Base-by-base conservation (phyloP, 805 yeast species). In the Cyberlindnera meyerae region DNA sequence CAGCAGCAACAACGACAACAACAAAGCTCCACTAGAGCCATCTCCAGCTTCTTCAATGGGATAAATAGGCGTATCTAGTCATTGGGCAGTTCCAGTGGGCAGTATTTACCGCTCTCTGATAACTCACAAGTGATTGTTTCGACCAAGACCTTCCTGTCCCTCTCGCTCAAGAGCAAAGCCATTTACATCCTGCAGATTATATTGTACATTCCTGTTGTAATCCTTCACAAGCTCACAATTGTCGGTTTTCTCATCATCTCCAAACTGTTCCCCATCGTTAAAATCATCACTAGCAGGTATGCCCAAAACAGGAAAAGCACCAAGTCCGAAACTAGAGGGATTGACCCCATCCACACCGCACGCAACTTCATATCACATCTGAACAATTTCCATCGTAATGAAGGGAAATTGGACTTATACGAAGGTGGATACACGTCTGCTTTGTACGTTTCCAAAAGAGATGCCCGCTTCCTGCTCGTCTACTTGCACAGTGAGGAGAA, bases 371-470 rank as follows among this genome's bases (percentile, higher is more conserved):
- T 70, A 20, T 57, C 70, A 16, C 68, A 65, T 16, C 67, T 80
- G 34, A 79, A 77, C 49, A 79, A 75, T 44, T 60, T 42, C 48
- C 49, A 62, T 47, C 38, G 45, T 22, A 48, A 41, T 33, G 53
- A 47, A 17, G 40, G 42, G 30, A 34, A 36, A 12, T 13, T 51
- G 17, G 34, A 71, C 61, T 34, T 84, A 47, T 70, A 74, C 39
- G 78, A 76, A 48, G 88, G 88, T 12, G 81, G 94, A 24, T 90
- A 88, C 60, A 77, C 89, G 2, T 80, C 81, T 39, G 89, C 96
- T 2, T 62, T 89, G 36, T 78, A 73, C 49, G 65, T 70, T 49
- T 82, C 93, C 24, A 81, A 83, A 34, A 66, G 71, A 24, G 75
- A 83, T 37, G 81, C 79, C 18, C 76, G 79, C 57, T 86, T 86